These are phyloP conservation scores for Plantago coronopus DNA, from an alignment of 305 asterid species.

Conservation along the genomic window DNA sequence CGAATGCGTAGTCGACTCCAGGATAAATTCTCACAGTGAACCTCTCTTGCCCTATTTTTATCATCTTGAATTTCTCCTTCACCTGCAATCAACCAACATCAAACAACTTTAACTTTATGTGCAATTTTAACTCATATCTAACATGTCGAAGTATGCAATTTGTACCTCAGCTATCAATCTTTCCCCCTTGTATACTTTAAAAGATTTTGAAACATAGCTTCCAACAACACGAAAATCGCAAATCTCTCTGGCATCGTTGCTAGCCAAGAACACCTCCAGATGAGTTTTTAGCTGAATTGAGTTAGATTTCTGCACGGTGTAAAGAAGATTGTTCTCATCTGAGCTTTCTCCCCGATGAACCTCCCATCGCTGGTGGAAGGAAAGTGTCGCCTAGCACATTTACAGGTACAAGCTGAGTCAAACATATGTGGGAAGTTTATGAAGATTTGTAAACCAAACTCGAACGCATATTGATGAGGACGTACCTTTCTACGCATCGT, in stretches of 20 bases:
- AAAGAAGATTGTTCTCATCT: constrained; percentile 31
- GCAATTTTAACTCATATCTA: background rate
- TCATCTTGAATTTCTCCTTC: constrained; percentile 1
- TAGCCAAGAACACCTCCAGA: constrained; percentile 44
- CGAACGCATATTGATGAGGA: background rate
- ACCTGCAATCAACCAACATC: background rate
- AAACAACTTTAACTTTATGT: background rate
- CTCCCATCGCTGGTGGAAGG: constrained; percentile 35
- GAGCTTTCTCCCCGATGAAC: constrained; percentile 36
- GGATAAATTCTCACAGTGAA: constrained; percentile 34
- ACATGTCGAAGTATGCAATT: background rate
- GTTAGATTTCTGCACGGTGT: constrained; percentile 35
- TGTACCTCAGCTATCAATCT: constrained; percentile 18
- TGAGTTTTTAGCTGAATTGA: constrained; percentile 33
- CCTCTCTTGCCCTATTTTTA: constrained; percentile 7
- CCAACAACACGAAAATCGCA: constrained; percentile 43
- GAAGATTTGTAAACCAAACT: too few relatives aligned
- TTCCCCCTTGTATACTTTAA: constrained; percentile 40
- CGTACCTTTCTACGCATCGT: constrained; percentile 34
- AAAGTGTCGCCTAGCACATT: constrained; percentile 16
- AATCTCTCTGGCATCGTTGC: constrained; percentile 21
- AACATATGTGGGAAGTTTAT: too few relatives aligned
- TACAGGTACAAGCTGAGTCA: background rate
- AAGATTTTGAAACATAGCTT: constrained; percentile 38
- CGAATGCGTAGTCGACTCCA: constrained; percentile 46